Evolutionary conservation across 768 basidiomycete species (phyloP).

Genomic region (Pholiota microspora): DNA sequence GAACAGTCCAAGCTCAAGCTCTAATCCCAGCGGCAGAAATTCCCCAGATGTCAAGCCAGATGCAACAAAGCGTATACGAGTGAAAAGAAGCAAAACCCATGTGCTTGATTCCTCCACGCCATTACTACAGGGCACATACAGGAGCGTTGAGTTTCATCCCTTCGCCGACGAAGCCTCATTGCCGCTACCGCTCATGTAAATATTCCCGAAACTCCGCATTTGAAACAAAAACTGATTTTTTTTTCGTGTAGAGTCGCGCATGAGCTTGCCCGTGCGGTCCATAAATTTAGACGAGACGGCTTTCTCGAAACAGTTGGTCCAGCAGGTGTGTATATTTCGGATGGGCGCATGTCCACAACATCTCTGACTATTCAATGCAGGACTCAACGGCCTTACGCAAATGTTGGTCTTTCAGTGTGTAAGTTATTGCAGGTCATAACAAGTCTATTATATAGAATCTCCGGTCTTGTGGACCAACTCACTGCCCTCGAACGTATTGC

Average conservation of each 20-base stretch:
- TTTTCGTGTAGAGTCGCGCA: slow-evolving; percentile 63
- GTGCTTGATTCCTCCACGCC: slow-evolving; percentile 53
- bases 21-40: slow-evolving; percentile 27
- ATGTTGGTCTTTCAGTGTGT: slow-evolving; percentile 39
- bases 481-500: slow-evolving; percentile 89
- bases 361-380: slow-evolving; percentile 29
- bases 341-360: neutral
- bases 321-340: slow-evolving; percentile 50
- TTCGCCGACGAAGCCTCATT: slow-evolving; percentile 59
- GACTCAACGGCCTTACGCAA: slow-evolving; percentile 73
- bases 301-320: slow-evolving; percentile 88
- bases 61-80: slow-evolving; percentile 67
- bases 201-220: slow-evolving; percentile 9
- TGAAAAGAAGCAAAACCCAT: slow-evolving; percentile 68
- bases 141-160: slow-evolving; percentile 59
- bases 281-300: slow-evolving; percentile 75
- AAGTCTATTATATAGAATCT: slow-evolving; percentile 45
- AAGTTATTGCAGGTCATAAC: neutral
- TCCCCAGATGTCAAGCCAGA: slow-evolving; percentile 38
- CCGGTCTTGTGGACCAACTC: slow-evolving; percentile 83
- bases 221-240: too few relatives aligned
- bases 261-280: slow-evolving; percentile 69
- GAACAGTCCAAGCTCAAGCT: slow-evolving; percentile 18
- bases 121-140: slow-evolving; percentile 53
- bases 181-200: slow-evolving; percentile 80